Base-by-base conservation (phyloP, 169 alveolate genomes). In the Babesia bigemina region DNA sequence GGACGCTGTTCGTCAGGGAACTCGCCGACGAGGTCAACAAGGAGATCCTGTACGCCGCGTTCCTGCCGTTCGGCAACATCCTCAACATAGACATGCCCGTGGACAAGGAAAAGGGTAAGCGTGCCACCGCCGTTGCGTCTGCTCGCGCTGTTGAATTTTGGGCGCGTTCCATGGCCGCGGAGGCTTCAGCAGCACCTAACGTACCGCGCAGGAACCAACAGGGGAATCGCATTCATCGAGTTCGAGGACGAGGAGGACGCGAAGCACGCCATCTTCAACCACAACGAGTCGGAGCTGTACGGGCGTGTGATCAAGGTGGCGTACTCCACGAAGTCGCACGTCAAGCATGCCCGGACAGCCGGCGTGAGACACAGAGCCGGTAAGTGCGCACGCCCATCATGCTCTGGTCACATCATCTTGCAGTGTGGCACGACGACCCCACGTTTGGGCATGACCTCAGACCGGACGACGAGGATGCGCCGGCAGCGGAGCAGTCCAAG, bases 241-340 rank as follows among this genome's bases (percentile, higher is more conserved):
- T 90, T 78, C 63, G 91, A 86, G 70, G 91, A 90, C 44, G 90
- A 84, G 61, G 91, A 90, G 63, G 94, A 90, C 69, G 94, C 94
- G 21, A 71, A 70, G 48, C 94, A 90, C 71, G 94, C 94, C 65
- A 52, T 90, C 21, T 90, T 84, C 75, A 90, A 90, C 75, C 82
- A 84, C 79, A 84, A 86, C 73, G 83, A 90, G 63, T 90, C 91
- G 33, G 94, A 90, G 63, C 61, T 90, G 33, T 86, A 90, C 69
- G 94, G 94, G 21, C 73, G 85, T 42, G 89, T 56, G 50, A 86
- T 90, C 48, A 73, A 84, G 72, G 94, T 90, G 21, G 85, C 89
- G 44, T 84, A 84, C 56, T 90, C 94, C 22, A 79, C 87, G 13
- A 70, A 79, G 26, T 45, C 82, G n/a, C 78, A 79, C 53, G 79